phyloP scores from a whole-genome alignment of 2,329 filamentous ascomycete genomes.

The Fusarium ramigenum region DNA sequence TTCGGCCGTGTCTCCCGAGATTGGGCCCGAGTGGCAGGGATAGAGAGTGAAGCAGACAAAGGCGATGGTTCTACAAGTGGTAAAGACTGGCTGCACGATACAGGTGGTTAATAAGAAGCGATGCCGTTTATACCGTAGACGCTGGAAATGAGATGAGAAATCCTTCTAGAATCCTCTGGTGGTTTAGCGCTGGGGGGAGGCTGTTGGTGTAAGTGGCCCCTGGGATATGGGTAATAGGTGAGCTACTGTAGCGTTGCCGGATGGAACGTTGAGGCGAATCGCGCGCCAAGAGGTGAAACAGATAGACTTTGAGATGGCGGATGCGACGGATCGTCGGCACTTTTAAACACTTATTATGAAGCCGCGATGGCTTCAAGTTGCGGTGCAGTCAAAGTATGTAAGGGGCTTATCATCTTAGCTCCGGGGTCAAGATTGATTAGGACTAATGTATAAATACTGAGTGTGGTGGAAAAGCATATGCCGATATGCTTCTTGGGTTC shows the following conservation, averaged over 20 bases:
- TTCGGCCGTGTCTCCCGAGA: conserved; percentile 36
- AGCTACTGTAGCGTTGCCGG: conserved; percentile 10
- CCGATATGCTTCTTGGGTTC: not conserved
- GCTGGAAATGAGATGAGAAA: not conserved
- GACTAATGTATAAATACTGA: not conserved
- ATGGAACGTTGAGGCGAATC: conserved; percentile 17
- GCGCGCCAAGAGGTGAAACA: not conserved
- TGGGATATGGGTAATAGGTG: not conserved
- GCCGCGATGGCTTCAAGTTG: conserved; percentile 12
- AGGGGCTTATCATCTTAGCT: not conserved
- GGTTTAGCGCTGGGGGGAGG: not conserved
- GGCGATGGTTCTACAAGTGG: conserved; percentile 17
- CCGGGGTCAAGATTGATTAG: not conserved
- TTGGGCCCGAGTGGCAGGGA: conserved; percentile 30
- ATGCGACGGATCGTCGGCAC: conserved; percentile 20
- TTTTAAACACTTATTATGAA: conserved; percentile 3
- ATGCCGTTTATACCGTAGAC: not conserved
- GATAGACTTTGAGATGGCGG: conserved; percentile 5
- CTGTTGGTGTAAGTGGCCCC: not conserved
- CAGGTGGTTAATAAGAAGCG: conserved; percentile 21
- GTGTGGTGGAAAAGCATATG: not conserved
- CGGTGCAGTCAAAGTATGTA: not conserved
- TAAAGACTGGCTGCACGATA: conserved; percentile 24
- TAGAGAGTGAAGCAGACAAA: conserved; percentile 18
- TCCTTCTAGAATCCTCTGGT: conserved; percentile 19